Conservation (phyloP, 306 rosid species). For the Spatholobus suberectus region DNA sequence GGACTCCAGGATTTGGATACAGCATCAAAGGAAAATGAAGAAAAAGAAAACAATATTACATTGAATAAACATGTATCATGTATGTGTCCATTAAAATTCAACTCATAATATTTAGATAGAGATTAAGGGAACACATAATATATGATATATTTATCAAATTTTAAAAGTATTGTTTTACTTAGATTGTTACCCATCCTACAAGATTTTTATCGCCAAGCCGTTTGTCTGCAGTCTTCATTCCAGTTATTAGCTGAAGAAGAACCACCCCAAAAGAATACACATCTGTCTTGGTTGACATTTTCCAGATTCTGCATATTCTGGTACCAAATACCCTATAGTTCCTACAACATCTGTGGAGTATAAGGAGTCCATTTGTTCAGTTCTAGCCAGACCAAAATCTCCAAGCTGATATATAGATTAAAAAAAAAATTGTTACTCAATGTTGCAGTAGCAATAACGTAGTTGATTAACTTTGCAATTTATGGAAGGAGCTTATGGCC, state of each 20-base stretch:
- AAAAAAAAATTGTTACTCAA: slow-evolving; percentile 17
- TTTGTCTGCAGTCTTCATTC: slow-evolving; percentile 71
- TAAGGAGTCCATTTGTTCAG: slow-evolving; percentile 46
- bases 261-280: slow-evolving; percentile 85
- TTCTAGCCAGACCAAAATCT: slow-evolving; percentile 86
- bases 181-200: slow-evolving; percentile 81
- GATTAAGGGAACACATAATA: neutral
- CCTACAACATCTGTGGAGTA: slow-evolving; percentile 62
- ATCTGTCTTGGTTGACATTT: slow-evolving; percentile 79
- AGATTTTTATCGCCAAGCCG: slow-evolving; percentile 68
- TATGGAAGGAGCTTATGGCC: neutral
- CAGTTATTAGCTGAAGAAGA: slow-evolving; percentile 77
- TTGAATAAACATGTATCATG: neutral
- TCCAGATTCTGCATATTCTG: slow-evolving; percentile 85
- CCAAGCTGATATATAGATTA: slow-evolving; percentile 61
- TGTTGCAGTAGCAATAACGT: neutral
- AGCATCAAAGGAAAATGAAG: neutral
- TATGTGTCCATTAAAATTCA: too few relatives aligned
- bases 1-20: neutral
- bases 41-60: neutral
- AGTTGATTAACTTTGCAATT: neutral
- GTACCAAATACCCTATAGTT: slow-evolving; percentile 80
- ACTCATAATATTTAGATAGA: too few relatives aligned
- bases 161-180: neutral
- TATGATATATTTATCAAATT: neutral